These are phyloP conservation scores for Candida pseudocylindracea DNA, from an alignment of 1,139 yeast species.

Conservation along the genomic window DNA sequence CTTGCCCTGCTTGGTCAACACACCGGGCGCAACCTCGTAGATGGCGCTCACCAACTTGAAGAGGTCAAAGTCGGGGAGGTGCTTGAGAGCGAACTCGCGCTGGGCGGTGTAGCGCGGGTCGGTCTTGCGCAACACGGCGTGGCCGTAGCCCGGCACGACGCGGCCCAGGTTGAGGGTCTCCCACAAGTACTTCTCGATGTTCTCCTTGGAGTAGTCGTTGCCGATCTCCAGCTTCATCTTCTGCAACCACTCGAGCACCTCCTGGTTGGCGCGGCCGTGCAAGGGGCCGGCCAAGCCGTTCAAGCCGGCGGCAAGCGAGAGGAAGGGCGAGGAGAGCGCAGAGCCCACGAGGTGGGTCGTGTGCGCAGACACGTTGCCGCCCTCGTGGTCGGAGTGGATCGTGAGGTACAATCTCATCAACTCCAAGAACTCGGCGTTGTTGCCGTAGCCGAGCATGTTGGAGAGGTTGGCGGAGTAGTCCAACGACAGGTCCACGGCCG, in stretches of 20 bases:
- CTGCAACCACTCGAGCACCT: constrained; percentile 67
- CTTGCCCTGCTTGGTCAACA: constrained; percentile 90
- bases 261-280: constrained; percentile 97
- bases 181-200: constrained; percentile 81
- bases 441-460: constrained; percentile 60
- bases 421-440: constrained; percentile 64
- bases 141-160: constrained; percentile 78
- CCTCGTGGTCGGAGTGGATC: constrained; percentile 95
- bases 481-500: constrained; percentile 39
- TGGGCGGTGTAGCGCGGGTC: constrained; percentile 97
- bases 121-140: constrained; percentile 41
- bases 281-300: constrained; percentile 97
- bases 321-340: constrained; percentile 82
- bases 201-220: constrained; percentile 49
- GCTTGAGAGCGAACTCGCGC: constrained; percentile 90
- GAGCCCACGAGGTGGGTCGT: constrained; percentile 94
- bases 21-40: constrained; percentile 91
- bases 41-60: constrained; percentile 80
- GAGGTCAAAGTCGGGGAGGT: constrained; percentile 89
- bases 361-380: constrained; percentile 97
- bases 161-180: constrained; percentile 77
- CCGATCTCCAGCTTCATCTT: constrained; percentile 59
- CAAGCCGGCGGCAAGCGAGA: constrained; percentile 81
- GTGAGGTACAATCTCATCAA: constrained; percentile 85
- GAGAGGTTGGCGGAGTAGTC: constrained; percentile 93